A percentile compares a stretch with the other conserved stretches of the same genome.
Evolutionary conservation across 75 land plant species (phyloP).

Genomic region (Picea sitchensis): DNA sequence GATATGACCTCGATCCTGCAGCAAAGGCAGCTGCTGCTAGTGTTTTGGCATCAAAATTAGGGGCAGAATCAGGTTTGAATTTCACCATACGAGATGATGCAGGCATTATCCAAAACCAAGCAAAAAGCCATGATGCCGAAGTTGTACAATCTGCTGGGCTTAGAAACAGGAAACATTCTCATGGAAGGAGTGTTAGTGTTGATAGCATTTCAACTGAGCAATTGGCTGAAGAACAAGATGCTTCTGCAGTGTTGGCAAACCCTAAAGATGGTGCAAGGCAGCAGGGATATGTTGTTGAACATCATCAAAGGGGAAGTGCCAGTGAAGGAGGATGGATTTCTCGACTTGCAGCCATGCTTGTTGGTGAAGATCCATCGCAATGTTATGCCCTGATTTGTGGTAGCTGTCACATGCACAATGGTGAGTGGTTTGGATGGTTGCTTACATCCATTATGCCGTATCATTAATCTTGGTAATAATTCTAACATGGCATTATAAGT

Average conservation of each 20-base stretch:
- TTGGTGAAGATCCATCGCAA: conserved; percentile 97
- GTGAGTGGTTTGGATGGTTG: conserved; percentile 33
- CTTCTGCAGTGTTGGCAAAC: not conserved
- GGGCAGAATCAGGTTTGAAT: conserved; percentile 91
- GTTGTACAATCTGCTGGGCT: conserved; percentile 56
- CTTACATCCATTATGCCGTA: not conserved
- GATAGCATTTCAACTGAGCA: conserved; percentile 25
- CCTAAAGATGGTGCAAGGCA: conserved; percentile 13
- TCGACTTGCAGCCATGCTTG: conserved; percentile 92
- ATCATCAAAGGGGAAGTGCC: conserved; percentile 30
- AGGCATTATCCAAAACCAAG: conserved; percentile 22
- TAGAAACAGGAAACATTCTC: conserved; percentile 61
- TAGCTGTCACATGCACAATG: conserved; percentile 95
- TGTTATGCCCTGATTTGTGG: conserved; percentile 97
- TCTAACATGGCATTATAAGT: not conserved
- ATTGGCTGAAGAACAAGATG: not conserved
- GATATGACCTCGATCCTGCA: conserved; percentile 92
- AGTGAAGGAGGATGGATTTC: conserved; percentile 90
- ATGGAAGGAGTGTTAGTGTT: conserved; percentile 23
- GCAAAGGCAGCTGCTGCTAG: conserved; percentile 97
- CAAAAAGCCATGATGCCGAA: conserved; percentile 57
- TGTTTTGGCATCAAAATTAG: conserved; percentile 82
- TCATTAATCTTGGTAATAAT: not conserved
- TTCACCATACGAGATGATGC: conserved; percentile 51
- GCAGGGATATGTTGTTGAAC: conserved; percentile 42